Evolutionary conservation across 257 asterid genomes (phyloP).

Genomic region (Fraxinus pennsylvanica): DNA sequence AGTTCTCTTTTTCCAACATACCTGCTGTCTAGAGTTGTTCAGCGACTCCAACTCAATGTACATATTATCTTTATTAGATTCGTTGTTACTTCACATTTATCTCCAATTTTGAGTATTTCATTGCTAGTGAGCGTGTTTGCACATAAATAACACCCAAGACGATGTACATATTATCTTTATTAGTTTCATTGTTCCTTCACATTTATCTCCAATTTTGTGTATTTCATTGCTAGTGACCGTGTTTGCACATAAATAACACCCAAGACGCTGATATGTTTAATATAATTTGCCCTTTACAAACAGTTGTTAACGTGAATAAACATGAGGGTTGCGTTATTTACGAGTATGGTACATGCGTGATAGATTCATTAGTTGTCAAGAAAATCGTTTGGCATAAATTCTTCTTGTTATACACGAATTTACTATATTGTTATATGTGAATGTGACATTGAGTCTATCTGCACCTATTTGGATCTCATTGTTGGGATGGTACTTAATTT

Average conservation of each 20-base stretch:
- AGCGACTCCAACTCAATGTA: constrained; percentile 48
- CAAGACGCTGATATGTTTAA: constrained; percentile 5
- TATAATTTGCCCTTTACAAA: no score
- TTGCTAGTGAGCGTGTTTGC: constrained; percentile 29
- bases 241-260: constrained; percentile 36
- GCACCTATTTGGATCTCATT: not conserved
- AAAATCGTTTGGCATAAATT: not conserved
- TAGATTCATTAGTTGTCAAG: constrained; percentile 14
- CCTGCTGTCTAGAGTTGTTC: constrained; percentile 65
- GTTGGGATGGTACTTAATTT: not conserved
- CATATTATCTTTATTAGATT: constrained; percentile 36
- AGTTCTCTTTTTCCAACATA: constrained; percentile 88
- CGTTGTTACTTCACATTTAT: constrained; percentile 20
- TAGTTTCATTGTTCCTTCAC: constrained; percentile 21
- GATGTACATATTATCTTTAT: constrained; percentile 35
- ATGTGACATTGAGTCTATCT: not conserved
- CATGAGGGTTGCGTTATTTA: constrained; percentile 8
- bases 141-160: constrained; percentile 29
- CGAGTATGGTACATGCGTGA: constrained; percentile 6
- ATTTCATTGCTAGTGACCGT: constrained; percentile 12
- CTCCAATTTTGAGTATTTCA: constrained; percentile 11
- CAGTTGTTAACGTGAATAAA: not conserved
- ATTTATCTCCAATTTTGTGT: constrained; percentile 16
- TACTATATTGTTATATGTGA: constrained; percentile 7
- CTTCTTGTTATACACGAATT: not conserved